phyloP scores from a whole-genome alignment of 2,329 filamentous ascomycete genomes.

The Incumbomyces delicatus region DNA sequence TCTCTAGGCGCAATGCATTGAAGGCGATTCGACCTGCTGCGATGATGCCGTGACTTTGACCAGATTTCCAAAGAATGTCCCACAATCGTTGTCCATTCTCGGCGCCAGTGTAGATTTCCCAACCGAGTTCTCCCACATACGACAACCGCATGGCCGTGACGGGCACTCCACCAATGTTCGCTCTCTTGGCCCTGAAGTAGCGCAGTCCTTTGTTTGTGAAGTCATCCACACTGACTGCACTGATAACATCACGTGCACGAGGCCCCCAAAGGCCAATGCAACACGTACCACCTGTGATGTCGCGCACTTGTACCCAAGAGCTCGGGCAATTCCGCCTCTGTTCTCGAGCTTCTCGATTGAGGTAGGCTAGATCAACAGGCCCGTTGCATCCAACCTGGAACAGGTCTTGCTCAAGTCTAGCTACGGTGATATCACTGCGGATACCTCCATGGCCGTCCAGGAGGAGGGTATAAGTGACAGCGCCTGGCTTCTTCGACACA shows the following conservation, averaged over 20 bases:
- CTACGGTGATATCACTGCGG: conserved; percentile 48
- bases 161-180: conserved; percentile 45
- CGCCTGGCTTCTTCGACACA: conserved; percentile 31
- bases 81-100: conserved; percentile 50
- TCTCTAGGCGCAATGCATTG: conserved; percentile 50
- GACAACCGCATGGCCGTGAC: conserved; percentile 48
- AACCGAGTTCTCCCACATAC: conserved; percentile 52
- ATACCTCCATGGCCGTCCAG: conserved; percentile 46
- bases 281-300: conserved; percentile 52
- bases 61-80: conserved; percentile 48
- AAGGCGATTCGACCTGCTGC: conserved; percentile 51
- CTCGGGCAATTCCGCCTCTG: conserved; percentile 35
- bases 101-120: conserved; percentile 53
- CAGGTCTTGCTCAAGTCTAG: conserved; percentile 39
- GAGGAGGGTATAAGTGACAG: conserved; percentile 48
- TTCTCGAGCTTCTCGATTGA: conserved; percentile 42
- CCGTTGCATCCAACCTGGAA: conserved; percentile 48
- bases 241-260: conserved; percentile 43
- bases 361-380: conserved; percentile 45
- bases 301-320: conserved; percentile 43
- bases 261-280: conserved; percentile 56
- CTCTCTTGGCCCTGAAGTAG: conserved; percentile 42
- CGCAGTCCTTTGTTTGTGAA: conserved; percentile 31
- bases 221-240: conserved; percentile 23
- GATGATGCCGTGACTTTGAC: conserved; percentile 45